Conservation (phyloP, 2,329 filamentous ascomycete genomes). For the Zopfia rhizophila region DNA sequence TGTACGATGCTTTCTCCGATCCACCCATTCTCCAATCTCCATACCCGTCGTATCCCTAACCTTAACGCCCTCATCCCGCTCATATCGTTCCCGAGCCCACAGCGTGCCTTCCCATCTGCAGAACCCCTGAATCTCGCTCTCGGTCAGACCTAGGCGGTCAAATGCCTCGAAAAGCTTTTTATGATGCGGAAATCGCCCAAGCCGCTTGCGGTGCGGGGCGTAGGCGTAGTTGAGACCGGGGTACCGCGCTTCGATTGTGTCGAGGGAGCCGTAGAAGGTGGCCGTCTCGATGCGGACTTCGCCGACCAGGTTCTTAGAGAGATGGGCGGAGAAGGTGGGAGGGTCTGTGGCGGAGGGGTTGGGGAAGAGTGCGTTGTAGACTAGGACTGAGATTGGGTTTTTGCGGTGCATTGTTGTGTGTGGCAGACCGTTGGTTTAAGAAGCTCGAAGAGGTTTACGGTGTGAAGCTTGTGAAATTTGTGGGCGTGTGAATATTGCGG, state of each 20-base stretch:
- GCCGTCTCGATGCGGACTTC: conserved; percentile 83
- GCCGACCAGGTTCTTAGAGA: conserved; percentile 76
- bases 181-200: conserved; percentile 81
- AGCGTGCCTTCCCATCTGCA: conserved; percentile 86
- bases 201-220: conserved; percentile 77
- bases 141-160: conserved; percentile 74
- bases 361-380: conserved; percentile 79
- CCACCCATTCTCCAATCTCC: conserved; percentile 71
- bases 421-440: no score
- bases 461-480: conserved; percentile 2
- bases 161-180: conserved; percentile 80
- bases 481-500: conserved; percentile 6
- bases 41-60: conserved; percentile 79
- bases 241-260: conserved; percentile 83
- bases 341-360: conserved; percentile 74
- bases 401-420: conserved; percentile 73
- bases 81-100: conserved; percentile 84
- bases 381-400: conserved; percentile 74
- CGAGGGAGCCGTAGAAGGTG: conserved; percentile 81
- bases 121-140: conserved; percentile 74
- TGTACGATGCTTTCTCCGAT: conserved; percentile 41
- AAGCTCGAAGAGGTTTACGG: no score
- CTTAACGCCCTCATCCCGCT: conserved; percentile 75
- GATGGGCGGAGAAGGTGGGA: conserved; percentile 74
- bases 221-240: conserved; percentile 83